Base-by-base conservation (phyloP, 2,329 filamentous ascomycete genomes). In the Teratosphaeria zuluensis region DNA sequence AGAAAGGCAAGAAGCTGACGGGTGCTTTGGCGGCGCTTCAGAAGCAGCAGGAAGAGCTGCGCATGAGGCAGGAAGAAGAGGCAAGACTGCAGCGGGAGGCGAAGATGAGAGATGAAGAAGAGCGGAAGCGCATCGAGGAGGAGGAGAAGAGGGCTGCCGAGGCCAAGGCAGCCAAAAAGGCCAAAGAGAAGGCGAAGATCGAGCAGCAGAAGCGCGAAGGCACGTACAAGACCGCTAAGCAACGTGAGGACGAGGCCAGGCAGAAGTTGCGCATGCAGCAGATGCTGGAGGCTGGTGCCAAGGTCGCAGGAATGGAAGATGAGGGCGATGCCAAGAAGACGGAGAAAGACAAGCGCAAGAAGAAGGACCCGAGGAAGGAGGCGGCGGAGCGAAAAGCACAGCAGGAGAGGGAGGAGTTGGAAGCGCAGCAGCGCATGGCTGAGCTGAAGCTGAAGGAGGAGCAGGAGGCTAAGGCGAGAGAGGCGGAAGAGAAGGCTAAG, bases 1-100 rank as follows among this genome's bases (percentile, higher is more conserved):
- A 84, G 52, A 96, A 96, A 80, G 87, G 86, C 70, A 97, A 95
- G 84, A 99, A 97, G 79, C 67, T 97, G 19, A 88, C 89, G 12
- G 79, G 89, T 58, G 86, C 86, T 58, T 80, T 95, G 53, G 81
- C 83, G 54, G 78, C 86, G 52, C 77, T 95, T 33, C 89, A 92
- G 77, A 89, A 88, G 76, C 88, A 92, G 73, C 90, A 94, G 71
- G 90, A 94, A 71, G 87, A 88, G 64, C 76, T 89, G n/a, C 81
- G 81, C 59, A 80, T 77, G 64, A 77, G 76, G 59, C 79, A 87
- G 67, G 87, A 91, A 69, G 87, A 89, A 66, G 77, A 79, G 19
- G 84, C 80, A 55, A 77, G 77, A 16, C 61, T 78, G 3, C 74
- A 74, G 4, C 85, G 82, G 6, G 87, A 89, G 68, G 85, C 89